phyloP scores from a whole-genome alignment of 2,329 filamentous ascomycete genomes.

The Hansfordia pulvinata region DNA sequence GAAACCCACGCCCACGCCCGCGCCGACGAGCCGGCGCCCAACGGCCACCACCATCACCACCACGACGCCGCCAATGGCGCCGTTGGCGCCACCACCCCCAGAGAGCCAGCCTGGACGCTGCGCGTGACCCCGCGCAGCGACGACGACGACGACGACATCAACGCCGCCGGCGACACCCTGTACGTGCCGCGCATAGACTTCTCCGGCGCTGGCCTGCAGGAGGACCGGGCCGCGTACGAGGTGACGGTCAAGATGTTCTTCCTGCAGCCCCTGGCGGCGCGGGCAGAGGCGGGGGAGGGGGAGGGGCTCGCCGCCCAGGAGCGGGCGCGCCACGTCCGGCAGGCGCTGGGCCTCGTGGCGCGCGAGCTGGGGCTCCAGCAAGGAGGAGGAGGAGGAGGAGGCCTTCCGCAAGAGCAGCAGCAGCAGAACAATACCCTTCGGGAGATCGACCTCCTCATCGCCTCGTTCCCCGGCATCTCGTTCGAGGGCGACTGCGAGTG shows the following conservation, averaged over 20 bases:
- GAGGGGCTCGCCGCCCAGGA: conserved; percentile 72
- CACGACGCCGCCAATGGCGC: conserved; percentile 13
- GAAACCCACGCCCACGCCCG: no score
- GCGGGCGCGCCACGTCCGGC: conserved; percentile 65
- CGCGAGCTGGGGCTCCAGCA: conserved; percentile 69
- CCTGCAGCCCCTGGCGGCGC: conserved; percentile 51
- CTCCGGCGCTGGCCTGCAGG: conserved; percentile 55
- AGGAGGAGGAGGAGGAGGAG: no score
- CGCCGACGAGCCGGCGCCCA: no score
- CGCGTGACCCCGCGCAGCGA: no score
- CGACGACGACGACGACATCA: no score
- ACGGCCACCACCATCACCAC: conserved; percentile 12
- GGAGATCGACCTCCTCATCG: conserved; percentile 73
- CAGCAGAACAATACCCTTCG: conserved; percentile 35
- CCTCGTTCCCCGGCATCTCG: conserved; percentile 83
- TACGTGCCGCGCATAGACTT: conserved; percentile 72
- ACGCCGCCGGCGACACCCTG: conserved; percentile 44
- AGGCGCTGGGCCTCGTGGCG: conserved; percentile 69
- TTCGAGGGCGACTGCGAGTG: conserved; percentile 90
- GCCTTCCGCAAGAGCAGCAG: no score
- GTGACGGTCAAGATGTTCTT: conserved; percentile 95
- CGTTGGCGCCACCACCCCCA: conserved; percentile 14
- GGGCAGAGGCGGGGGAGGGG: conserved; percentile 55
- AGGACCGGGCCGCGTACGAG: conserved; percentile 78
- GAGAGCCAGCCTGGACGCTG: conserved; percentile 55